Percentiles rank a stretch among this genome's conserved stretches.
These are phyloP conservation scores for Salix dunnii DNA, from an alignment of 345 rosid genomes.

Conservation along the genomic window DNA sequence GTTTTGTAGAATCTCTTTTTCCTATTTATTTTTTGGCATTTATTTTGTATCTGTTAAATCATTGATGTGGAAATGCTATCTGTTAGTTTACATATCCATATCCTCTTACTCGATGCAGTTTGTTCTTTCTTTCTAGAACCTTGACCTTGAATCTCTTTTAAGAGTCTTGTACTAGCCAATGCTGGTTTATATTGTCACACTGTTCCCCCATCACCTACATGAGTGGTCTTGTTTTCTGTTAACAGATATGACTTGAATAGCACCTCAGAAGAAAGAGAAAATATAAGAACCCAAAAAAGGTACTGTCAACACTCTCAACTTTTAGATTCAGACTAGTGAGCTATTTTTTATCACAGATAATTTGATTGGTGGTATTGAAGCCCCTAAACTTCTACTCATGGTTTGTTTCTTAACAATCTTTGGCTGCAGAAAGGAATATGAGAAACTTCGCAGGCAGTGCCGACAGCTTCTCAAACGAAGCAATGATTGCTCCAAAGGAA, in stretches of 20 bases:
- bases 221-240: background rate
- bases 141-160: background rate
- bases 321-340: background rate
- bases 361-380: background rate
- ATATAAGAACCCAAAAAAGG: slow-evolving; percentile 65
- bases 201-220: background rate
- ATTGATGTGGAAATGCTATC: background rate
- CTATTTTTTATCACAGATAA: background rate
- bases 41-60: background rate
- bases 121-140: background rate
- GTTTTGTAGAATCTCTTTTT: background rate
- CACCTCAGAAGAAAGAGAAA: slow-evolving; percentile 71
- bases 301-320: slow-evolving; percentile 17
- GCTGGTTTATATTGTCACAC: background rate
- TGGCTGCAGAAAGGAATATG: slow-evolving; percentile 67
- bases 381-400: background rate
- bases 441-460: slow-evolving; percentile 78
- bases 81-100: background rate
- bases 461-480: slow-evolving; percentile 44
- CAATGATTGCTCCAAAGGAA: slow-evolving; percentile 36
- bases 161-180: background rate
- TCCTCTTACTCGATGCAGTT: background rate
- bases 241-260: slow-evolving; percentile 76
- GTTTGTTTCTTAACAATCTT: slow-evolving; percentile 9
- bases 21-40: background rate